Evolutionary conservation across 1,139 yeast genomes (phyloP).

Genomic region (Blastobotrys niveus): DNA sequence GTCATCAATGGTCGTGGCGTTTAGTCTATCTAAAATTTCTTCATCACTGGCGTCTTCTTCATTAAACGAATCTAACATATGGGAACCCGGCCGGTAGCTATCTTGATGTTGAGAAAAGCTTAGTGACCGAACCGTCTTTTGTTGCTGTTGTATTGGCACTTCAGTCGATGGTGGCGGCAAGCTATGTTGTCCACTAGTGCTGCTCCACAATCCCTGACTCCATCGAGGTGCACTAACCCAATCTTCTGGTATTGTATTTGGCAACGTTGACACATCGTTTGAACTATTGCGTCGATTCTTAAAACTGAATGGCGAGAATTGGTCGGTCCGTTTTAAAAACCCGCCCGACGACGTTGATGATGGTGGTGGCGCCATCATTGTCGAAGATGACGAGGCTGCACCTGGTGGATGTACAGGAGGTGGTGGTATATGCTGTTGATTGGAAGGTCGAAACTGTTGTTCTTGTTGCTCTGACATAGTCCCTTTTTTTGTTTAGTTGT

Average conservation of each 20-base stretch:
- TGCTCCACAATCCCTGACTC: conserved; percentile 11
- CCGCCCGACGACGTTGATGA: too few species aligned
- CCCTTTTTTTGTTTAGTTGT: too few species aligned
- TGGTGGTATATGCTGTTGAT: too few species aligned
- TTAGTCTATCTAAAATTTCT: conserved; percentile 14
- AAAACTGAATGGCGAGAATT: too few species aligned
- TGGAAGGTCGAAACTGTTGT: too few species aligned
- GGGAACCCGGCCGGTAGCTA: conserved; percentile 13
- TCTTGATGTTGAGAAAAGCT: conserved; percentile 20
- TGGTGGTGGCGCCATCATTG: too few species aligned
- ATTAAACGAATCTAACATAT: conserved; percentile 21
- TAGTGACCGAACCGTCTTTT: conserved; percentile 21
- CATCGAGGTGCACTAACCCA: conserved; percentile 11
- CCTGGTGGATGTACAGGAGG: too few species aligned
- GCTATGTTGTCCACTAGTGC: background rate
- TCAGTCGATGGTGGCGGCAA: background rate
- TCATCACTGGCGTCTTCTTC: conserved; percentile 21
- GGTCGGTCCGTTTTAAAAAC: too few species aligned
- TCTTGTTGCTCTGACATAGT: too few species aligned
- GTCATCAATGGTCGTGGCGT: conserved; percentile 12
- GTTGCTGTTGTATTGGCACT: conserved; percentile 16
- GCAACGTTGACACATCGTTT: too few species aligned
- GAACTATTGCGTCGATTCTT: too few species aligned
- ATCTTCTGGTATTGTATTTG: conserved; percentile 1
- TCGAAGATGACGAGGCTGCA: too few species aligned